Evolutionary conservation across 306 rosid genomes (phyloP).

Genomic region (Hippophae rhamnoides): DNA sequence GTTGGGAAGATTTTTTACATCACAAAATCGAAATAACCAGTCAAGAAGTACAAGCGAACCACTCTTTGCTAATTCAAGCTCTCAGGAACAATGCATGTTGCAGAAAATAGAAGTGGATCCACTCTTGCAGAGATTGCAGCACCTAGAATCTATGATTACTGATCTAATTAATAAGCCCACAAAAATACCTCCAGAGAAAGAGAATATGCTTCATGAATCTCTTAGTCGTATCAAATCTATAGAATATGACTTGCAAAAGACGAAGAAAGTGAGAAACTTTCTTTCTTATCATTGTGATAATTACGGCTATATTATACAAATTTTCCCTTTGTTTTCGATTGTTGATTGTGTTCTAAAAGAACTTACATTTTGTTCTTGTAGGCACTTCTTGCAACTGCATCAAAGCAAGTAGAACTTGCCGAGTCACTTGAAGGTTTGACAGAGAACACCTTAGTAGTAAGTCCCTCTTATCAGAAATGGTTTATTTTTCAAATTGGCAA

Average conservation of each 20-base stretch:
- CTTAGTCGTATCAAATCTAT: conserved; percentile 79
- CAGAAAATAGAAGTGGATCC: conserved; percentile 40
- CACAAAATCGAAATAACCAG: conserved; percentile 20
- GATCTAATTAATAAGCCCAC: conserved; percentile 68
- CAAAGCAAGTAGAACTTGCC: conserved; percentile 89
- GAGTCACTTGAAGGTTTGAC: conserved; percentile 68
- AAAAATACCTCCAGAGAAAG: conserved; percentile 85
- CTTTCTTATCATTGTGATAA: conserved; percentile 1
- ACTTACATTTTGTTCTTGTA: conserved; percentile 17
- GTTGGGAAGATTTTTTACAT: conserved; percentile 32
- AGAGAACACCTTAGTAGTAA: conserved; percentile 46
- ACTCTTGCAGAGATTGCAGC: conserved; percentile 70
- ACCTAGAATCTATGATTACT: conserved; percentile 61
- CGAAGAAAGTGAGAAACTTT: conserved; percentile 59
- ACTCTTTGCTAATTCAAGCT: conserved; percentile 27
- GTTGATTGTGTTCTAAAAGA: conserved; percentile 9
- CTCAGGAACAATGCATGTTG: conserved; percentile 35
- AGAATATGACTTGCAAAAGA: conserved; percentile 86
- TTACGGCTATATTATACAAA: conserved; percentile 15
- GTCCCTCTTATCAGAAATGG: conserved; percentile 22
- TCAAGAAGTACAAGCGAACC: conserved; percentile 18
- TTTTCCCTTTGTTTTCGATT: conserved; percentile 20
- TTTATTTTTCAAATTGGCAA: neutral
- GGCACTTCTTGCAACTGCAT: conserved; percentile 85
- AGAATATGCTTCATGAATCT: conserved; percentile 77